Conservation (phyloP, 768 basidiomycete genomes). For the Podaxis rugospora region DNA sequence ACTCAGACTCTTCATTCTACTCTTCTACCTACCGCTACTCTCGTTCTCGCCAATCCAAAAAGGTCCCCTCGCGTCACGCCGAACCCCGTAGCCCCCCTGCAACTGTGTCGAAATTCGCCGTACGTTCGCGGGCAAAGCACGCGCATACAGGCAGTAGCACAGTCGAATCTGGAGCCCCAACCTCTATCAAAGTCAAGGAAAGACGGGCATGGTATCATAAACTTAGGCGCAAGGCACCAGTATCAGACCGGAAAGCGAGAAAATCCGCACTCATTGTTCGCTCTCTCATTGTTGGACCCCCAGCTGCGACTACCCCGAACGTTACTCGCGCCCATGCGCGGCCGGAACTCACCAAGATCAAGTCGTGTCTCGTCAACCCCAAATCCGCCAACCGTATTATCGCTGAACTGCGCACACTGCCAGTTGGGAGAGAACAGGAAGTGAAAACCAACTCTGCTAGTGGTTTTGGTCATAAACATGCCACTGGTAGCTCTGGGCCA, state of each 20-base stretch:
- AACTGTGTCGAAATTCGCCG: neutral
- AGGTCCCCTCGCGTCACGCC: neutral
- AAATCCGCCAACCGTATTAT: constrained; percentile 71
- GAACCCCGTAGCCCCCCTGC: neutral
- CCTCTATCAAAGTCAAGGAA: neutral
- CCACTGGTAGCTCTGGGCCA: constrained; percentile 28
- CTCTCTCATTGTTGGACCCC: constrained; percentile 62
- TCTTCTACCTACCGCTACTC: neutral
- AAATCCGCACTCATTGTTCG: constrained; percentile 62
- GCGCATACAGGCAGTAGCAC: neutral
- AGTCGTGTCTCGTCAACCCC: constrained; percentile 60
- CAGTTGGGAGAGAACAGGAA: constrained; percentile 36
- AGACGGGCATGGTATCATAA: constrained; percentile 2
- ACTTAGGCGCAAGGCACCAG: constrained; percentile 22
- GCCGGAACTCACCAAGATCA: constrained; percentile 58
- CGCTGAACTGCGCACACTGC: constrained; percentile 59
- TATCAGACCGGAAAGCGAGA: constrained; percentile 56
- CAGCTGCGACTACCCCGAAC: constrained; percentile 28
- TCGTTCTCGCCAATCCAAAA: neutral
- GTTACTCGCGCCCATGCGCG: constrained; percentile 39
- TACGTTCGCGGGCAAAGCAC: neutral
- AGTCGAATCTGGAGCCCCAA: constrained; percentile 5
- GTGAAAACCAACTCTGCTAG: constrained; percentile 16
- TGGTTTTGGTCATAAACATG: constrained; percentile 1
- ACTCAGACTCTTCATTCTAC: neutral